Base-by-base conservation (phyloP, 73 alveolate species). In the Paramecium sexaurelia region DNA sequence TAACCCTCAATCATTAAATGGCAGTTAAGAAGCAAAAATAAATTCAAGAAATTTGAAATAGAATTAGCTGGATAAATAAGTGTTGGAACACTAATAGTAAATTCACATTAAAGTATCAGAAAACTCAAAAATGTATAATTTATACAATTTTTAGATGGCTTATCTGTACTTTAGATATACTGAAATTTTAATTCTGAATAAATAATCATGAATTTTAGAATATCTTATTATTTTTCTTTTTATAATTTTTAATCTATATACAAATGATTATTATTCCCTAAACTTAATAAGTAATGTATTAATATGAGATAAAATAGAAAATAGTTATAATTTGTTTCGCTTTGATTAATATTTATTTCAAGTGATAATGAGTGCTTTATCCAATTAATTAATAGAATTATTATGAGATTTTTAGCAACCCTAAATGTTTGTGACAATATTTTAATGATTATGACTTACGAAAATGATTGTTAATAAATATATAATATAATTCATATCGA, bases 241-340 rank as follows among this genome's bases (percentile, higher is more conserved):
- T n/a, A n/a, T n/a, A n/a, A n/a, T n/a, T n/a, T n/a, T n/a, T n/a
- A 87, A 92, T 94, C 67, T 91, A 36, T 84, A 17, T 75, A 27
- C 82, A 11, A 94, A 94, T 85, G 92, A 94, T 85, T 92, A 95
- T 56, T 95, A 94, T 92, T 85, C 92, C 55, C 95, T n/a, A n/a
- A 94, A 85, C 94, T 92, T n/a, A 95, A 95, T 11, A 89, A 56
- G 71, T 92, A 84, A 35, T 92, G 92, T 10, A 92, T 85, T 92
- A 56, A 43, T 39, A 20, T 94, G 71, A 92, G 85, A 1, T 94
- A 85, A 83, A 69, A 91, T 11, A 94, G 95, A n/a, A 94, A 55
- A 55, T 78, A 66, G 55, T 66, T 85, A 85, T 94, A 94, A 22
- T 85, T 85, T 94, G 97, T 85, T 91, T 15, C 84, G 69, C 47